phyloP scores from a whole-genome alignment of 305 asterid species.

The Rubia occidens region DNA sequence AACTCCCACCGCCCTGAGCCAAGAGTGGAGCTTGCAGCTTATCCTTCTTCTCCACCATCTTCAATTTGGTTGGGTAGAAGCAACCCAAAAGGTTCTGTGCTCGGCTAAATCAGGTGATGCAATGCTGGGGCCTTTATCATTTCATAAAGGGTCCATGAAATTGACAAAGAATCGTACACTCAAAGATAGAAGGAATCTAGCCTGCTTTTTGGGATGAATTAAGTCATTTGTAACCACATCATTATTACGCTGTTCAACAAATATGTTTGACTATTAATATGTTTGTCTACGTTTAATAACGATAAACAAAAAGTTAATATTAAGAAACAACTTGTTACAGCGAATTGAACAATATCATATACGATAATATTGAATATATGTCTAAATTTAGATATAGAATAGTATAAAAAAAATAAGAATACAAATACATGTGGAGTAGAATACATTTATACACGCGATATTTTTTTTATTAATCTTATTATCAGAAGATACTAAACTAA shows the following conservation, averaged over 20 bases:
- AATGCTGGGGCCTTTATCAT: not conserved
- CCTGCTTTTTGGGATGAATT: not conserved
- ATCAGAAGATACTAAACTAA: not conserved
- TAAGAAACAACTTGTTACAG: too few species aligned
- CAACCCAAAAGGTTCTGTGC: not conserved
- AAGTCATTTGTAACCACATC: too few species aligned
- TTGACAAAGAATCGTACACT: not conserved
- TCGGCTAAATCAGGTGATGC: not conserved
- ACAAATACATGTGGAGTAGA: too few species aligned
- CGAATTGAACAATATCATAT: too few species aligned
- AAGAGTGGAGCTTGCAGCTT: constrained; percentile 21
- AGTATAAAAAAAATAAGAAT: too few species aligned
- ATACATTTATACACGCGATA: not conserved
- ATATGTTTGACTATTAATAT: too few species aligned
- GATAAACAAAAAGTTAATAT: too few species aligned
- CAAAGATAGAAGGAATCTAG: not conserved
- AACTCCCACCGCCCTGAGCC: constrained; percentile 5
- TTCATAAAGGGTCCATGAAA: not conserved
- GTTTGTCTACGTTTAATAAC: too few species aligned
- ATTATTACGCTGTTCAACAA: too few species aligned
- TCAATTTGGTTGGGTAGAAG: not conserved
- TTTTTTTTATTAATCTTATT: not conserved
- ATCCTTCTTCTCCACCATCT: constrained; percentile 12
- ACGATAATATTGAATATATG: too few species aligned
- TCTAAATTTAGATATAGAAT: too few species aligned